These are phyloP conservation scores for Aspergillus fructus DNA, from an alignment of 2,329 filamentous ascomycete genomes.

Conservation along the genomic window DNA sequence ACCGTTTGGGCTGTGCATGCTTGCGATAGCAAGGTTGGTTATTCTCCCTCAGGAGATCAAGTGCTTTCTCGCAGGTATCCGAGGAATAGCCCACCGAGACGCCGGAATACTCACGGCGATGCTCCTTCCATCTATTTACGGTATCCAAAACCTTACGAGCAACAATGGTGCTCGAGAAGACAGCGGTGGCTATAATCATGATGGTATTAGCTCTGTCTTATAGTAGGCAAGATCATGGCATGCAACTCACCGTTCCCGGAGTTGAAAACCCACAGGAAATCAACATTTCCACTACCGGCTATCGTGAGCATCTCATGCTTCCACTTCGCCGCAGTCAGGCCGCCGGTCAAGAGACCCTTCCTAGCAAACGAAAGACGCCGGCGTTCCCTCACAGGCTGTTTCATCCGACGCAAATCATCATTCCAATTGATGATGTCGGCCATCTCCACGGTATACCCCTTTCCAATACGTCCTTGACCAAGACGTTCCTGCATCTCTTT, in stretches of 20 bases:
- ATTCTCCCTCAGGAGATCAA: conserved; percentile 29
- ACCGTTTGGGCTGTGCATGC: neutral
- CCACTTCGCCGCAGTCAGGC: conserved; percentile 35
- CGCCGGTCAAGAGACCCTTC: conserved; percentile 37
- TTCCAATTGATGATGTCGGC: conserved; percentile 35
- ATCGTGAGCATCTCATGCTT: conserved; percentile 35
- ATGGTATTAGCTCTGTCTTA: conserved; percentile 12
- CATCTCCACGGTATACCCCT: conserved; percentile 27
- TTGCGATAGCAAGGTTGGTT: neutral
- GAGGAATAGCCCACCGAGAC: conserved; percentile 39
- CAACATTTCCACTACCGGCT: conserved; percentile 36
- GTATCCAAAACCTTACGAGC: conserved; percentile 35
- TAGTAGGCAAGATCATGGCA: neutral
- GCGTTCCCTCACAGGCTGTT: conserved; percentile 35
- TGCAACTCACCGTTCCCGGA: conserved; percentile 41
- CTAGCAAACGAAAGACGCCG: conserved; percentile 44
- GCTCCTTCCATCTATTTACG: conserved; percentile 30
- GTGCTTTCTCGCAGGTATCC: conserved; percentile 41
- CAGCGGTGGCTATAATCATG: conserved; percentile 32
- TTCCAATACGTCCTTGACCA: conserved; percentile 36
- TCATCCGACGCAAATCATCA: conserved; percentile 36
- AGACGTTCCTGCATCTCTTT: conserved; percentile 25
- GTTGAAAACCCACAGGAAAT: conserved; percentile 44
- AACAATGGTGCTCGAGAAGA: conserved; percentile 39
- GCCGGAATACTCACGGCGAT: conserved; percentile 30